Conservation (phyloP, 176 grass and related monocot species). For the Triticum aestivum region IWGSC_CS_RefSeq_v2.1 NC_057798.1:446348499-446348998, state of each 20-base stretch:
- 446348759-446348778: constrained; percentile 16
- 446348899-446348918: not conserved
- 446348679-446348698: not conserved
- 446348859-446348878: not conserved
- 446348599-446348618: not conserved
- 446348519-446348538: too few species aligned
- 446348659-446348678: not conserved
- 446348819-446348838: not conserved
- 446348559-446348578: too few species aligned
- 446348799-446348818: constrained; percentile 10
- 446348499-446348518: too few species aligned
- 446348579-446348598: not conserved
- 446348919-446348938: too few species aligned
- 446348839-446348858: constrained; percentile 3
- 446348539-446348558: too few species aligned
- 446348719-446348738: not conserved
- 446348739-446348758: not conserved
- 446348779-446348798: constrained; percentile 13
- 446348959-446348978: not conserved
- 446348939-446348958: too few species aligned
- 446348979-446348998: constrained; percentile 3
- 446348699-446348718: not conserved
- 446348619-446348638: not conserved
- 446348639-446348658: not conserved
- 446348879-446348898: too few species aligned